Evolutionary conservation across 2,329 filamentous ascomycete genomes (phyloP).

Genomic region (Emydomyces testavorans): DNA sequence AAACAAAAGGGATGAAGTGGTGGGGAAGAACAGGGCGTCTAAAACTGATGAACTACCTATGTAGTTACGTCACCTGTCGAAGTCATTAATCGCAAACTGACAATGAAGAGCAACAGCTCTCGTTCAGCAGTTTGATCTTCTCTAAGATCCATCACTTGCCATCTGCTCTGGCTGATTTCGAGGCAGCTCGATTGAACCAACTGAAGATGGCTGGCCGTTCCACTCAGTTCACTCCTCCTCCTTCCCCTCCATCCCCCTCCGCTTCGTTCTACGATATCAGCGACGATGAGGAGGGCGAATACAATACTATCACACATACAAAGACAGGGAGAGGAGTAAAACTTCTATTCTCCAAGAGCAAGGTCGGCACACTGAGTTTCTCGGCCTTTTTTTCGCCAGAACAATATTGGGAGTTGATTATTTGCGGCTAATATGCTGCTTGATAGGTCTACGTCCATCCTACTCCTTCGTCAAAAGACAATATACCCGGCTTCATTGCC

Average conservation of each 20-base stretch:
- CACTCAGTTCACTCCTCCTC: constrained; percentile 30
- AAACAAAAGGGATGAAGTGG: not conserved
- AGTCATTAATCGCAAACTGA: not conserved
- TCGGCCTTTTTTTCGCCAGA: not conserved
- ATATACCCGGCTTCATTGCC: constrained; percentile 86
- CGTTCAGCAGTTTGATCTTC: not conserved
- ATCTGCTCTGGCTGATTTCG: not conserved
- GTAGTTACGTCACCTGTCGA: not conserved
- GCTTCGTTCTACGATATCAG: constrained; percentile 91
- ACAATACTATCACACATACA: constrained; percentile 80
- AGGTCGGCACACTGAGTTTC: constrained; percentile 44
- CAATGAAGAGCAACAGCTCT: not conserved
- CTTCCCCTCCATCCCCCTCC: constrained; percentile 55
- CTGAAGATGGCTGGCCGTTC: constrained; percentile 24
- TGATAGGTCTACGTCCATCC: constrained; percentile 89
- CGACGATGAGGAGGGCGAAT: constrained; percentile 90
- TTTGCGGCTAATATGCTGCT: not conserved
- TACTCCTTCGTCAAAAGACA: constrained; percentile 84
- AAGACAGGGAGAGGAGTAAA: constrained; percentile 70
- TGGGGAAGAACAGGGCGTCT: not conserved
- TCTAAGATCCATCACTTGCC: not conserved
- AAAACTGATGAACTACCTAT: not conserved
- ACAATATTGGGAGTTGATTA: no score
- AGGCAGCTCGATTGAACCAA: not conserved
- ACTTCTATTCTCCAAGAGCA: constrained; percentile 91